phyloP scores from a whole-genome alignment of 2,329 filamentous ascomycete species.

The Rugonectria rugulosa region DNA sequence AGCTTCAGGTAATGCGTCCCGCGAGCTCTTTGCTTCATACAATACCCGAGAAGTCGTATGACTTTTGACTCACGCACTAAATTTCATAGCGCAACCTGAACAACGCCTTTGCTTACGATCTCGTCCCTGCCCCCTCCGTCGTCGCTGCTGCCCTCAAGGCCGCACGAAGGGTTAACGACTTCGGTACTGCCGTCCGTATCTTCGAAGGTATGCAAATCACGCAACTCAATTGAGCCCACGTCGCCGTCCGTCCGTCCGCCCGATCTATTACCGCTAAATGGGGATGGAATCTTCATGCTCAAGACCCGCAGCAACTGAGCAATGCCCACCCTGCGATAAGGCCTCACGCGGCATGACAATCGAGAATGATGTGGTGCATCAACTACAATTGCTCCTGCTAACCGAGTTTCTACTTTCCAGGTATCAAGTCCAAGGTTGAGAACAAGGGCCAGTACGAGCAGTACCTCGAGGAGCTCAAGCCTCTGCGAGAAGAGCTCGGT shows the following conservation, averaged over 20 bases:
- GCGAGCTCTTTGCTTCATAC: slow-evolving; percentile 31
- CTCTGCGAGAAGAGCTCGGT: slow-evolving; percentile 91
- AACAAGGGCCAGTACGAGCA: slow-evolving; percentile 97
- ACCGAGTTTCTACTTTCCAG: slow-evolving; percentile 54
- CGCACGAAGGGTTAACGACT: slow-evolving; percentile 96
- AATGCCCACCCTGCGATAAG: slow-evolving; percentile 5
- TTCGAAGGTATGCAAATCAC: slow-evolving; percentile 81
- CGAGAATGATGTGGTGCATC: slow-evolving; percentile 1
- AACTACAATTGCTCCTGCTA: slow-evolving; percentile 21
- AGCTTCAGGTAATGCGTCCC: slow-evolving; percentile 82
- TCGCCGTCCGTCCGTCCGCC: slow-evolving; percentile 22
- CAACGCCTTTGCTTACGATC: slow-evolving; percentile 99
- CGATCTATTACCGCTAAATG: slow-evolving; percentile 5
- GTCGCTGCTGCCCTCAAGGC: slow-evolving; percentile 91
- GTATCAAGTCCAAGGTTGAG: slow-evolving; percentile 99
- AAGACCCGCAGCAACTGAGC: slow-evolving; percentile 23
- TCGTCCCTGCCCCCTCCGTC: slow-evolving; percentile 93
- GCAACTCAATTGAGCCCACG: slow-evolving; percentile 26
- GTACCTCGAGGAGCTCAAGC: slow-evolving; percentile 93
- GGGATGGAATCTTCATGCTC: not conserved
- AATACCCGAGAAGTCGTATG: slow-evolving; percentile 40
- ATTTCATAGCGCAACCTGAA: slow-evolving; percentile 83
- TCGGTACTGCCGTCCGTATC: slow-evolving; percentile 95
- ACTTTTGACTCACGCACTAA: slow-evolving; percentile 39
- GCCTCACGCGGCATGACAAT: slow-evolving; percentile 2